Conservation (phyloP, 345 rosid species). For the Noccaea caerulescens region DNA sequence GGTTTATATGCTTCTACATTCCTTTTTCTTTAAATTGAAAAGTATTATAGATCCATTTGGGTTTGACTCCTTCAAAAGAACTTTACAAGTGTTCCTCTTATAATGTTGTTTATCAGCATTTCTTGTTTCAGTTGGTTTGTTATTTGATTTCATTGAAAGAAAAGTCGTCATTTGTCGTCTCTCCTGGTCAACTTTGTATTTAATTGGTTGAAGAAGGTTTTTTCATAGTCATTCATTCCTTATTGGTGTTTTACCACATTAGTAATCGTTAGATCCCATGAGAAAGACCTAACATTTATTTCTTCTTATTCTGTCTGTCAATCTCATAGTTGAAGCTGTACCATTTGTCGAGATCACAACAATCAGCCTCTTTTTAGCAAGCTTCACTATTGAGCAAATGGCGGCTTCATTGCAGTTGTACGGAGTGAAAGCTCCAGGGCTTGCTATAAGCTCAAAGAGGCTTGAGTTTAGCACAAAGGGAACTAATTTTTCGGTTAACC, state of each 20-base stretch:
- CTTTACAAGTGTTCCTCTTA: neutral
- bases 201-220: slow-evolving; percentile 6
- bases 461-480: slow-evolving; percentile 35
- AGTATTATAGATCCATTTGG: slow-evolving; percentile 12
- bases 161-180: neutral
- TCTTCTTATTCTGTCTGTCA: slow-evolving; percentile 5
- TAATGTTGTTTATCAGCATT: neutral
- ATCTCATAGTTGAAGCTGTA: slow-evolving; percentile 7
- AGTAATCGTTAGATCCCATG: neutral
- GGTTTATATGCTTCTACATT: neutral
- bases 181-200: slow-evolving; percentile 14
- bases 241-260: neutral
- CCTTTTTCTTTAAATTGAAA: neutral
- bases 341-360: slow-evolving; percentile 43
- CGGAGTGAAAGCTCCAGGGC: slow-evolving; percentile 45
- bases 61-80: slow-evolving; percentile 15
- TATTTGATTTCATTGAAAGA: slow-evolving; percentile 12
- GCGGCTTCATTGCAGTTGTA: slow-evolving; percentile 39
- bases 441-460: slow-evolving; percentile 35
- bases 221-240: neutral
- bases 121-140: neutral
- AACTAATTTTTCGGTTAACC: slow-evolving; percentile 21
- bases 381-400: slow-evolving; percentile 27
- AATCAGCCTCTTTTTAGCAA: slow-evolving; percentile 20
- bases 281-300: slow-evolving; percentile 10